Base-by-base conservation (phyloP, 2,329 filamentous ascomycete species). In the Cordyceps tenuipes region DNA sequence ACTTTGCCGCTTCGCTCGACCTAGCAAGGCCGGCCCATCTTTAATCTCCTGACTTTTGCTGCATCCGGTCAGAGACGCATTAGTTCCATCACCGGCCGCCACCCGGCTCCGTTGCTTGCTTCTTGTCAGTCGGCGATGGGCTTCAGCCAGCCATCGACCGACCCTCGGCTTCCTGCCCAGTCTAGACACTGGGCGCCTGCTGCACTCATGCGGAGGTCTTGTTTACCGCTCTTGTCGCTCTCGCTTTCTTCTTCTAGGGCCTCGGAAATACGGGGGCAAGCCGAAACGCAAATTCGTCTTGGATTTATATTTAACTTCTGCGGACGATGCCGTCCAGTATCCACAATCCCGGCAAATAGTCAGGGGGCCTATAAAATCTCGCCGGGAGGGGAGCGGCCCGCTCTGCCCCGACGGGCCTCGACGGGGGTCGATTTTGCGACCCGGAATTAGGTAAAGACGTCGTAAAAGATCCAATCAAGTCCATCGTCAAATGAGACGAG, bases 401-500 rank as follows among this genome's bases (percentile, higher is more conserved):
- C n/a, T 6, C 21, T 23, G 19, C 8, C 8, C 44, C 9, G 44
- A 13, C 23, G n/a, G 9, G 44, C 8, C 44, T 23, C 10, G 19
- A 6, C 19, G 6, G n/a, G 44, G 44, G 8, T 44, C 44, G 10
- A 46, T 46, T 23, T n/a, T 10, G 44, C 21, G 44, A 19, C 13
- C 44, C 13, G 19, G 44, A 13, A 19, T 21, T 21, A 13, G 12
- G 5, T 41, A 17, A 10, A 12, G 36, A 17, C 4, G 36, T 12
- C n/a, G 0, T 65, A 61, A 55, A 66, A 64, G 0, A 63, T 65
- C 65, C 63, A 66, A 36, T 67, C 49, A 5, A 66, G 19, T 0
- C 62, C 64, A 62, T 67, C 64, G 13, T 66, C 63, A 31, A 67
- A 66, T n/a, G 57, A 59, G 3, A 67, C 10, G 29, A 67, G 66